Conservation (phyloP, 1,284 basidiomycete species). For the Chondrostereum purpureum region DNA sequence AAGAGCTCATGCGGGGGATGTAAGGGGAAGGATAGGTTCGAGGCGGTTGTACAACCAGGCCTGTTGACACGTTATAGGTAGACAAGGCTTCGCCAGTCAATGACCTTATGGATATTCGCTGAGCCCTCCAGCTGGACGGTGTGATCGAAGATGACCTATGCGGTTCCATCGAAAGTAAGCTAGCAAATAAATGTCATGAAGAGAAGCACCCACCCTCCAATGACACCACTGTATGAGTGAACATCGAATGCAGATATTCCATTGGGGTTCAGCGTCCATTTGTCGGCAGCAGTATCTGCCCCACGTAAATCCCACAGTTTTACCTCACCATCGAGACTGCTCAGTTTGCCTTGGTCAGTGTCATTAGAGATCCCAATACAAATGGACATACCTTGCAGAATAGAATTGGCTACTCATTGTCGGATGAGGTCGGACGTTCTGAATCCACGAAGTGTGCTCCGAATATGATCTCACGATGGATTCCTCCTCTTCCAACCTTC, state of each 20-base stretch:
- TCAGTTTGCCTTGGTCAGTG: neutral
- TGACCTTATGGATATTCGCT: constrained; percentile 55
- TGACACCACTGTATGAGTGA: constrained; percentile 80
- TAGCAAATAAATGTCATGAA: constrained; percentile 5
- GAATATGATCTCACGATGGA: constrained; percentile 80
- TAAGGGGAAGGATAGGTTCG: constrained; percentile 50
- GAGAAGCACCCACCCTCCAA: constrained; percentile 77
- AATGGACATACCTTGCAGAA: constrained; percentile 70
- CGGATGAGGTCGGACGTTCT: constrained; percentile 85
- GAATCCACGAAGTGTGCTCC: constrained; percentile 88
- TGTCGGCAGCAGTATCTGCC: constrained; percentile 53
- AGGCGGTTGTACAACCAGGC: constrained; percentile 44
- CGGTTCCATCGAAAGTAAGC: neutral
- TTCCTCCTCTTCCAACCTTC: constrained; percentile 78
- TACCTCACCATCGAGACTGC: constrained; percentile 84
- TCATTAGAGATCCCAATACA: constrained; percentile 2
- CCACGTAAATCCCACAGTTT: constrained; percentile 89
- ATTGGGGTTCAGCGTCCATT: constrained; percentile 63
- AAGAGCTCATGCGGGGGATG: constrained; percentile 55
- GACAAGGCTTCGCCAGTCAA: constrained; percentile 39
- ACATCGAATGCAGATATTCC: constrained; percentile 85
- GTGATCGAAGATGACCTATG: constrained; percentile 58
- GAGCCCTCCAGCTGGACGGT: constrained; percentile 53
- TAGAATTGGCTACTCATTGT: constrained; percentile 70
- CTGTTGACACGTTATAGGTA: constrained; percentile 44